Conservation (phyloP, 148 eudicot genomes). For the Amaranthus palmeri region DNA sequence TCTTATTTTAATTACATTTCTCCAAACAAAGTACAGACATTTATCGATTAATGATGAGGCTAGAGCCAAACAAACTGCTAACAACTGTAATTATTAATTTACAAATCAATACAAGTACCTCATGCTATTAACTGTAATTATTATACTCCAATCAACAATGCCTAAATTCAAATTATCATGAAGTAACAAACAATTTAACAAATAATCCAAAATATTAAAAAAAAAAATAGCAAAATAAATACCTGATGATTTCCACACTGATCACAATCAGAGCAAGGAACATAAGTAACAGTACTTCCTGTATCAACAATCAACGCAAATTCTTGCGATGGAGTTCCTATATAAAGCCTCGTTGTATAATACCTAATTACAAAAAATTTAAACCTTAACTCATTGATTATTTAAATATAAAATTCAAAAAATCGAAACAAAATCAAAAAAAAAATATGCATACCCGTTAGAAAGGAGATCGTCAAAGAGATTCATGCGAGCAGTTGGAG, state of each 20-base stretch:
- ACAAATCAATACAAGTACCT: too few species aligned
- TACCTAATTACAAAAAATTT: slow-evolving; percentile 36
- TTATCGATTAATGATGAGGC: not conserved
- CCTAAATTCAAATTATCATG: not conserved
- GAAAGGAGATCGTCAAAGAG: slow-evolving; percentile 81
- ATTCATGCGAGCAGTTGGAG: slow-evolving; percentile 61
- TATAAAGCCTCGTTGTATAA: slow-evolving; percentile 78
- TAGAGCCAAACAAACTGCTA: too few species aligned
- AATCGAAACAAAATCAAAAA: not conserved
- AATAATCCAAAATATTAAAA: not conserved
- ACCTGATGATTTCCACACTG: slow-evolving; percentile 97
- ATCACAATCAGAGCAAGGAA: slow-evolving; percentile 85
- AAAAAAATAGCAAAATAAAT: not conserved
- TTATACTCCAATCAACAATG: not conserved
- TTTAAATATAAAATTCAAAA: not conserved
- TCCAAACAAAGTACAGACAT: not conserved
- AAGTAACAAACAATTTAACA: not conserved
- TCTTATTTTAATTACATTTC: not conserved
- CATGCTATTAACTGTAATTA: too few species aligned
- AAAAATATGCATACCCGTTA: slow-evolving; percentile 47
- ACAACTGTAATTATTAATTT: too few species aligned
- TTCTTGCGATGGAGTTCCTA: slow-evolving; percentile 86
- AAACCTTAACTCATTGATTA: not conserved
- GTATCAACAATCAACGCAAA: slow-evolving; percentile 92
- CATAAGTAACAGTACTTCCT: slow-evolving; percentile 96